phyloP scores from a whole-genome alignment of 306 rosid genomes.

The Acacia crassicarpa region DNA sequence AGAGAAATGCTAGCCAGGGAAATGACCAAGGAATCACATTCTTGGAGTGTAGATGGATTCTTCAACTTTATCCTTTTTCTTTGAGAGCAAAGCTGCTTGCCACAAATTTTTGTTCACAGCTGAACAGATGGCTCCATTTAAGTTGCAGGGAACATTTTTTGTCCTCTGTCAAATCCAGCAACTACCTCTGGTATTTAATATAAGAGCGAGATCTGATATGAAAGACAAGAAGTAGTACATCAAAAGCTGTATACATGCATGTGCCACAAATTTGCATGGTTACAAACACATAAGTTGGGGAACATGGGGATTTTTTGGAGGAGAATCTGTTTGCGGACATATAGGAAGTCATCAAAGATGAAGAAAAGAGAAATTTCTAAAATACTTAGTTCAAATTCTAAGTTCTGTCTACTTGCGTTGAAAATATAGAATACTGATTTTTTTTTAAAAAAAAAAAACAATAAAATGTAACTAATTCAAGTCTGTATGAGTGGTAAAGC shows the following conservation, averaged over 20 bases:
- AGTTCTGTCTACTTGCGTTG: no score
- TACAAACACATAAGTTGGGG: neutral
- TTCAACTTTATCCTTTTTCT: neutral
- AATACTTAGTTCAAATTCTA: no score
- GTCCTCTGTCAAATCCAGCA: neutral
- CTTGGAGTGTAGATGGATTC: conserved; percentile 1
- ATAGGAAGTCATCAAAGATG: neutral
- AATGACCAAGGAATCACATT: conserved; percentile 19
- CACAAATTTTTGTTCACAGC: neutral
- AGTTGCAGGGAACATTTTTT: neutral
- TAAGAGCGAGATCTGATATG: no score
- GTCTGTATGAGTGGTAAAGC: no score
- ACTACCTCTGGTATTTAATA: no score
- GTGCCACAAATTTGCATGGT: neutral
- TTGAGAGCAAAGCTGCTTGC: neutral
- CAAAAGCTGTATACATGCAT: neutral
- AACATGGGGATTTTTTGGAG: neutral
- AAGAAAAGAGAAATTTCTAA: neutral
- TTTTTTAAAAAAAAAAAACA: no score
- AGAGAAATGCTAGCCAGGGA: neutral
- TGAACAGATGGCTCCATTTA: neutral
- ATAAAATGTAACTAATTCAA: no score
- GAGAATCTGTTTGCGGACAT: neutral
- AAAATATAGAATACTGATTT: no score
- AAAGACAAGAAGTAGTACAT: no score